A percentile compares a stretch with the other conserved stretches of the same genome.
Conservation (phyloP, 73 alveolate species). For the Paramecium tetraurelia region DNA sequence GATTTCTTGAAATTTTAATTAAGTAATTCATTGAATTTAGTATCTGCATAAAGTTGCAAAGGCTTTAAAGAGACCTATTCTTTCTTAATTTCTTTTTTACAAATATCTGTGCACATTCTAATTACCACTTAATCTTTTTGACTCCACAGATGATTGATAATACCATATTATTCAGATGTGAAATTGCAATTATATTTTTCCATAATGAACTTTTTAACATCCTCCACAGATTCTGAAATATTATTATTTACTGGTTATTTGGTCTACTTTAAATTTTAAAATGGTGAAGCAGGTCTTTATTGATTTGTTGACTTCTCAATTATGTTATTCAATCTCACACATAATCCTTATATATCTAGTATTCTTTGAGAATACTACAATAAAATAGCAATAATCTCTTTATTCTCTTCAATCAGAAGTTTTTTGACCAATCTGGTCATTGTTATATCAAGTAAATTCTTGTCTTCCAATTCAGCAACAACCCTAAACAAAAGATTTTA, state of each 20-base stretch:
- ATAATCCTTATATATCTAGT: neutral
- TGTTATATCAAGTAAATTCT: neutral
- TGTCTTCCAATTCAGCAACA: constrained; percentile 18
- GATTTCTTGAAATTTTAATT: neutral
- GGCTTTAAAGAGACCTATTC: neutral
- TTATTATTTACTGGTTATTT: neutral
- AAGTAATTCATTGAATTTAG: neutral
- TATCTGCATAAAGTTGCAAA: neutral
- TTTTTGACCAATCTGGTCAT: neutral
- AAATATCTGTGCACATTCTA: neutral
- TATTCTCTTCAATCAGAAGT: constrained; percentile 18
- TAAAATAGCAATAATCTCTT: neutral
- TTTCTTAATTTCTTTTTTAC: neutral
- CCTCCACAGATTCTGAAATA: too few relatives aligned
- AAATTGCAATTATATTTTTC: neutral
- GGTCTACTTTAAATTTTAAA: neutral
- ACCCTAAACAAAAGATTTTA: neutral
- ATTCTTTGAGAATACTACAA: neutral
- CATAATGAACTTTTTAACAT: neutral
- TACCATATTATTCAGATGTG: constrained; percentile 28
- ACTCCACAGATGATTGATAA: neutral
- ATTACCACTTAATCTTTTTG: neutral
- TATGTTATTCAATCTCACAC: neutral
- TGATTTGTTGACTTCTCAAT: neutral
- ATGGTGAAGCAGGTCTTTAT: constrained; percentile 41